Percentiles rank a stretch among this genome's conserved stretches.
Conservation (phyloP, 345 rosid genomes). For the Triadica sebifera region DNA sequence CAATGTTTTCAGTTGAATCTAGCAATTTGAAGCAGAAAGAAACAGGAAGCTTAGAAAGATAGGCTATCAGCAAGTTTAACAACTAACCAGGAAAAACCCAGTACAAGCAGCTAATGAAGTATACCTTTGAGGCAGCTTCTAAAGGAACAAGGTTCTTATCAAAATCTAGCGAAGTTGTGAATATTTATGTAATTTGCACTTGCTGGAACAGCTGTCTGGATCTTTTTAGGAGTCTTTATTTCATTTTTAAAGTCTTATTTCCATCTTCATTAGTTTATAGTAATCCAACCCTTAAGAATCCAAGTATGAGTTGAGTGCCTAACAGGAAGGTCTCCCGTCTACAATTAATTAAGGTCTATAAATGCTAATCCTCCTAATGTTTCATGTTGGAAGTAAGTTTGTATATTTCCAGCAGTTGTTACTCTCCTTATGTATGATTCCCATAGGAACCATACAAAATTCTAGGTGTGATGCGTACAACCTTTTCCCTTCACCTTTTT, state of each 20-base stretch:
- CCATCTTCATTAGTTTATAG: too few relatives aligned
- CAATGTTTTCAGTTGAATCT: conserved; percentile 92
- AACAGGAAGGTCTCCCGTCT: too few relatives aligned
- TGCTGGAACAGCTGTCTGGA: conserved; percentile 34
- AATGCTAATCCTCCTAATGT: too few relatives aligned
- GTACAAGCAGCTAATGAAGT: background rate
- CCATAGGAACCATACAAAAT: conserved; percentile 31
- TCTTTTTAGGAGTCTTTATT: too few relatives aligned
- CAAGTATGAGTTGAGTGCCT: too few relatives aligned
- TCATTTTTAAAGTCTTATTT: too few relatives aligned
- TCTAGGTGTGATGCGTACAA: conserved; percentile 79
- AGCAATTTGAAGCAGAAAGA: conserved; percentile 17
- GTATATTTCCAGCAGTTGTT: too few relatives aligned
- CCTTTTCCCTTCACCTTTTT: conserved; percentile 24
- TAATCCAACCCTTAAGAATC: too few relatives aligned
- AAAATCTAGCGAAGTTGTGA: conserved; percentile 84
- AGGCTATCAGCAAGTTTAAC: conserved; percentile 10
- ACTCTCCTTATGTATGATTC: too few relatives aligned
- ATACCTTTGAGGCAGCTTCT: conserved; percentile 97
- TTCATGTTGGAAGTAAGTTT: too few relatives aligned
- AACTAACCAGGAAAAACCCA: conserved; percentile 6
- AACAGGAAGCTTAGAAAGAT: background rate
- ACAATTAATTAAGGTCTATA: too few relatives aligned
- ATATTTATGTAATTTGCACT: too few relatives aligned
- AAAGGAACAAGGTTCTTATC: conserved; percentile 79